phyloP scores from a whole-genome alignment of 805 yeast species.

The Wickerhamomyces bovis region DNA sequence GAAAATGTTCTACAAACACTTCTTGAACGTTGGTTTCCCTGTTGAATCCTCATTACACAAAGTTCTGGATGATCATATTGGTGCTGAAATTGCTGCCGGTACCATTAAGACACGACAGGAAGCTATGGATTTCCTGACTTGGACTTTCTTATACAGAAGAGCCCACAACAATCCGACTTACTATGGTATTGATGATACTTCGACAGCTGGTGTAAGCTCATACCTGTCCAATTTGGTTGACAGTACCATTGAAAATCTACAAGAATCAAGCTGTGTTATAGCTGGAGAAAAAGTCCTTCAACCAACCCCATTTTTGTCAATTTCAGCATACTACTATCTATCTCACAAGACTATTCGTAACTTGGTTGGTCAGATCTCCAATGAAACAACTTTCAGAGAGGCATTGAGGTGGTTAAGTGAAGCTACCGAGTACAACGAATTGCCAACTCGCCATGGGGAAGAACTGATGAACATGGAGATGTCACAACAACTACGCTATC shows the following conservation, averaged over 20 bases:
- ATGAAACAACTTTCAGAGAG: constrained; percentile 46
- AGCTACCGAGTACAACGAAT: constrained; percentile 86
- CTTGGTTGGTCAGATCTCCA: constrained; percentile 47
- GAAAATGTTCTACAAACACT: constrained; percentile 78
- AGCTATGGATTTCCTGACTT: constrained; percentile 93
- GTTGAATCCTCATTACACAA: constrained; percentile 80
- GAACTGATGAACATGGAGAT: constrained; percentile 84
- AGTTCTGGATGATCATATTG: constrained; percentile 82
- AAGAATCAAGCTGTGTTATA: constrained; percentile 65
- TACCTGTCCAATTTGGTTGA: constrained; percentile 71
- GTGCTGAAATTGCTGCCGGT: constrained; percentile 95
- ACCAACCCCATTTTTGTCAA: constrained; percentile 77
- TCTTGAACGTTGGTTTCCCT: constrained; percentile 91
- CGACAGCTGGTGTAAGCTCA: constrained; percentile 70
- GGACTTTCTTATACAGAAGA: constrained; percentile 87
- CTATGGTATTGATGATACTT: constrained; percentile 77
- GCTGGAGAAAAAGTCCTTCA: constrained; percentile 38
- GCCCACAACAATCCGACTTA: constrained; percentile 91
- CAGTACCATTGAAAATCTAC: constrained; percentile 55
- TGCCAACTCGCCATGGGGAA: constrained; percentile 57
- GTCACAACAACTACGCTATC: constrained; percentile 48
- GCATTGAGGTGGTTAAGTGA: constrained; percentile 86
- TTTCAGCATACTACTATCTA: constrained; percentile 87
- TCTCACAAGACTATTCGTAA: constrained; percentile 84
- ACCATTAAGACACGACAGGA: constrained; percentile 91